Percentiles rank a stretch among this genome's conserved stretches.
Evolutionary conservation across 2,329 filamentous ascomycete genomes (phyloP).

Genomic region (Chaetomium strumarium): DNA sequence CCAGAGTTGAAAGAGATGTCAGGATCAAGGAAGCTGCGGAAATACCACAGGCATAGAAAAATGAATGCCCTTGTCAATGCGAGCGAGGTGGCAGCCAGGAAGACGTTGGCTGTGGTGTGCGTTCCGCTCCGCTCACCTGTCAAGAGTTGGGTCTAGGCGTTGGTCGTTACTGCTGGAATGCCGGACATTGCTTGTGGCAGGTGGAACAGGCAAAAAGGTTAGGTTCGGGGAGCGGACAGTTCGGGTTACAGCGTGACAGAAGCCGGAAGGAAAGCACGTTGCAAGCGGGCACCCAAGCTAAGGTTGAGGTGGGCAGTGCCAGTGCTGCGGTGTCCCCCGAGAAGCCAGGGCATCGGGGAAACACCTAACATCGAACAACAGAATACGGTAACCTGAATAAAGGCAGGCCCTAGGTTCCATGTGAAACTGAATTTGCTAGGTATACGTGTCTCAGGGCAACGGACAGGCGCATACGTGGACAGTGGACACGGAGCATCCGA

Average conservation of each 20-base stretch:
- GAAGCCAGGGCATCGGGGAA: background rate
- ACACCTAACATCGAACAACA: background rate
- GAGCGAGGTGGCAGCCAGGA: conserved; percentile 13
- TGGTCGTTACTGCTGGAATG: conserved; percentile 16
- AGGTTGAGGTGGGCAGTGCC: background rate
- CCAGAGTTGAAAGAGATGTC: conserved; percentile 1
- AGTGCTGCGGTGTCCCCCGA: no score
- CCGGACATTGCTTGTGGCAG: conserved; percentile 7
- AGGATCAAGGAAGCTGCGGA: conserved; percentile 2
- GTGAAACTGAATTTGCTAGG: background rate
- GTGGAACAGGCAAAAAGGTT: conserved; percentile 5
- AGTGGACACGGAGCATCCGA: no score
- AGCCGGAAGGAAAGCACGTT: background rate
- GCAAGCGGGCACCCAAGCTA: background rate
- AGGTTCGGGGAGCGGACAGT: background rate
- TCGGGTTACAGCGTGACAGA: background rate
- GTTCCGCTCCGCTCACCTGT: conserved; percentile 2
- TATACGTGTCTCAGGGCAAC: no score
- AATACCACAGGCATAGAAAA: conserved; percentile 4
- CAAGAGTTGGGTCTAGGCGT: background rate
- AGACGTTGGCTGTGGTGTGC: conserved; percentile 14
- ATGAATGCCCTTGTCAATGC: conserved; percentile 11
- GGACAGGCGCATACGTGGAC: no score
- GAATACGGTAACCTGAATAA: background rate
- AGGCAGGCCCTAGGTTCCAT: background rate